Conservation (phyloP, 208 protist genomes). For the Leishmania gerbilli region DNA sequence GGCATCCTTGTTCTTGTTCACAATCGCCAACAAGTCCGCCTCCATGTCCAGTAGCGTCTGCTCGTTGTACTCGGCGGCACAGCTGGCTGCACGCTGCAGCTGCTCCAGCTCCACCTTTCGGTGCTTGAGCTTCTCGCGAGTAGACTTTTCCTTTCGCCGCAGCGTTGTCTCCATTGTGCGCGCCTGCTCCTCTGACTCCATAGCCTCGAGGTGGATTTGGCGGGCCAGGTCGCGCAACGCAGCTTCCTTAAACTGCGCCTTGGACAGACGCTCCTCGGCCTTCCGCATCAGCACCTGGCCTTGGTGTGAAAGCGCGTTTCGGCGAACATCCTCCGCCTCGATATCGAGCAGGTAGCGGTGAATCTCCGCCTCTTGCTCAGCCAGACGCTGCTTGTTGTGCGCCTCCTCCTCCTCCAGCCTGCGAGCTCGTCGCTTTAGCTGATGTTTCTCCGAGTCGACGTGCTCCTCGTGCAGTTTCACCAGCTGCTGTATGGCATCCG, state of each 20-base stretch:
- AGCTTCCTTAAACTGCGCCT: constrained; percentile 50
- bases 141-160: constrained; percentile 30
- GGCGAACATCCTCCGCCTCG: constrained; percentile 57
- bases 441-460: constrained; percentile 32
- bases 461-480: constrained; percentile 26
- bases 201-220: constrained; percentile 43
- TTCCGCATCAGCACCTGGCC: constrained; percentile 41
- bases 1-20: constrained; percentile 61
- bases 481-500: constrained; percentile 19
- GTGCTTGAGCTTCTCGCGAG: constrained; percentile 36
- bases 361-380: constrained; percentile 57
- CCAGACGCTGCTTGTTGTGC: constrained; percentile 38
- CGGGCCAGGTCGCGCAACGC: constrained; percentile 47
- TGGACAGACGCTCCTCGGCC: constrained; percentile 48
- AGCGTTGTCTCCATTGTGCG: constrained; percentile 47
- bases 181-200: constrained; percentile 44
- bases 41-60: constrained; percentile 60
- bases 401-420: constrained; percentile 42
- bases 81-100: constrained; percentile 33
- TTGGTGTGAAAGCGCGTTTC: constrained; percentile 37
- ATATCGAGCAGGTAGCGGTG: constrained; percentile 57
- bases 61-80: constrained; percentile 40
- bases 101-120: constrained; percentile 51
- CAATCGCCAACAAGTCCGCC: constrained; percentile 38
- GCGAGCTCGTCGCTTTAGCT: constrained; percentile 35